Conservation (phyloP, 2,329 filamentous ascomycete species). For the Cladophialophora chaetospira region DNA sequence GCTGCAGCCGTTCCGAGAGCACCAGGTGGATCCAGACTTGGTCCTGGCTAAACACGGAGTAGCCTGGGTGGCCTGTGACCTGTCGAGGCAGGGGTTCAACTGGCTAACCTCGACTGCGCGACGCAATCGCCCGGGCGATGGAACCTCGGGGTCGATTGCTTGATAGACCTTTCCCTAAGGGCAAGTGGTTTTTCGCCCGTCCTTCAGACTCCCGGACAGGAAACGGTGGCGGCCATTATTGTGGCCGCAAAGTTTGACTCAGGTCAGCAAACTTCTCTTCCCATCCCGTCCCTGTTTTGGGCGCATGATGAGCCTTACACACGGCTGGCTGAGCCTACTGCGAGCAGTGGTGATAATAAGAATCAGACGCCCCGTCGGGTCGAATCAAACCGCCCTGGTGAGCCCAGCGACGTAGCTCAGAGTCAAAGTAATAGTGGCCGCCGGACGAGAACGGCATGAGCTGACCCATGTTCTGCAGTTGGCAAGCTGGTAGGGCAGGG, state of each 20-base stretch:
- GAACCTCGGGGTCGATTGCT: constrained; percentile 6
- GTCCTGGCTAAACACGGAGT: neutral
- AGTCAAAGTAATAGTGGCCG: neutral
- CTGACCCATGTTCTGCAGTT: constrained; percentile 1
- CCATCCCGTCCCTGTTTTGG: neutral
- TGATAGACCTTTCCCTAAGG: neutral
- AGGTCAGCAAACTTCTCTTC: neutral
- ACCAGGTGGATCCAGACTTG: constrained; percentile 7
- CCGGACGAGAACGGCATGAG: constrained; percentile 1
- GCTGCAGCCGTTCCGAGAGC: constrained; percentile 13
- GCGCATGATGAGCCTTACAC: constrained; percentile 9
- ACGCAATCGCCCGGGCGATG: neutral
- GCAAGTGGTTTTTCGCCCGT: too few relatives aligned
- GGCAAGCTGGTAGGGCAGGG: constrained; percentile 2
- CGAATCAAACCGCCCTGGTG: too few relatives aligned
- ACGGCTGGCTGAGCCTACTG: neutral
- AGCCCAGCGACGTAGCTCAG: neutral
- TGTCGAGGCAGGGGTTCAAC: neutral
- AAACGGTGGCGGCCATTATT: neutral
- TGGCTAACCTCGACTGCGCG: neutral
- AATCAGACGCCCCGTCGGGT: too few relatives aligned
- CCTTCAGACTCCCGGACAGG: neutral
- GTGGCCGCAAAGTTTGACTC: constrained; percentile 2
- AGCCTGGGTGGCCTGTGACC: constrained; percentile 3
- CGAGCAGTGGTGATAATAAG: neutral